Conservation (phyloP, 257 asterid genomes). For the Solanum acaule region DNA sequence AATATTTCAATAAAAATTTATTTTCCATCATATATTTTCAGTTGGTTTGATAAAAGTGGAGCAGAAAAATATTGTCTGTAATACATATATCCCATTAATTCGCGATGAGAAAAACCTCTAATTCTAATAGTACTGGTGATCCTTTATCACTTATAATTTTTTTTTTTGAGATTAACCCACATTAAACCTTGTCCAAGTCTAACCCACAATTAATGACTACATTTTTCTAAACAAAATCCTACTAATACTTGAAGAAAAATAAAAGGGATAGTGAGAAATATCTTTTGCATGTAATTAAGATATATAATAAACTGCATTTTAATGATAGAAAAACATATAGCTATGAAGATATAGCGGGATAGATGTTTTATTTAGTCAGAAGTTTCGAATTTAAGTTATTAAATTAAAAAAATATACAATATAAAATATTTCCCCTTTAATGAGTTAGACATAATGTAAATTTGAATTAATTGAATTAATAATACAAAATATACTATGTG, state of each 20-base stretch:
- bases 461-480: too few species aligned
- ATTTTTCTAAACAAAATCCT: neutral
- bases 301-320: neutral
- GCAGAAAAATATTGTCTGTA: too few species aligned
- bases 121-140: neutral
- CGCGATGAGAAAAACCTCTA: too few species aligned
- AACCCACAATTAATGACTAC: neutral
- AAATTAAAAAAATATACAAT: neutral
- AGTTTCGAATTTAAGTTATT: neutral
- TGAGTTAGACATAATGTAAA: neutral
- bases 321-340: neutral
- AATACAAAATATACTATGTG: neutral
- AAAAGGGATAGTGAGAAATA: neutral
- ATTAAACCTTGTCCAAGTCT: neutral
- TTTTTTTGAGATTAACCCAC: neutral
- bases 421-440: neutral
- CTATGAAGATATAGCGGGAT: neutral
- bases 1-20: too few species aligned
- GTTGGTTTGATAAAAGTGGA: too few species aligned
- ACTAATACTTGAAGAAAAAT: too few species aligned
- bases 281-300: neutral
- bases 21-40: too few species aligned
- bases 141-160: neutral
- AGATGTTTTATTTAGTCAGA: neutral
- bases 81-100: neutral